Base-by-base conservation (phyloP, 805 yeast species). In the Saturnispora besseyi region DNA sequence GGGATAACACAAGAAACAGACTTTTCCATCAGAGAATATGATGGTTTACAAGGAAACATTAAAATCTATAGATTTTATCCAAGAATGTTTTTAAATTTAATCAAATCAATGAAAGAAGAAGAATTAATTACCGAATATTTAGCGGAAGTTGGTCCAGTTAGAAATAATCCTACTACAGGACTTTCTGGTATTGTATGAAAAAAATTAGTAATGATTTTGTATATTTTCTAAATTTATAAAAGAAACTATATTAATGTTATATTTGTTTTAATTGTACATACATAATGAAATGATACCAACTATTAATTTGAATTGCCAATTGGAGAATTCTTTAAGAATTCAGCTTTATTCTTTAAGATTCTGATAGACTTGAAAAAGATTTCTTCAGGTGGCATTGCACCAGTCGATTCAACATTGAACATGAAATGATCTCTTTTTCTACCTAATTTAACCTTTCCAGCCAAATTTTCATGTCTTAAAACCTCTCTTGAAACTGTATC, bases 401-500 rank as follows among this genome's bases (percentile, higher is more conserved):
- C 98, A 2, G 96, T 83, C 50, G 91, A 82, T 69, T 93, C 99
- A 44, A 93, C 89, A 60, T 89, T 87, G 73, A 88, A 93, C 47
- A 93, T 87, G 66, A 93, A 93, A 61, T 93, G 96, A 65, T 86
- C 93, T 67, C 96, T 82, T 57, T 76, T 76, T 68, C 99, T 81
- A 41, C 98, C 99, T 49, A 93, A 75, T 67, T 84, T 85, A 50
- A 93, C 97, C 60, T 87, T 86, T 38, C 85, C 95, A 44, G 82
- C 74, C 60, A 93, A 93, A 65, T 93, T 96, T 47, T 81, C 85
- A 67, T 93, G 96, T 67, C 99, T 81, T 59, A 93, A 75, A 11
- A 90, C 97, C 68, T 93, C 99, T 69, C 99, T 80, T 5, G 96
- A 87, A 38, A 93, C 99, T 1, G 99, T 93, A 67, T 93, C 99